Conservation (phyloP, 2,329 filamentous ascomycete genomes). For the Metarhizium anisopliae region DNA sequence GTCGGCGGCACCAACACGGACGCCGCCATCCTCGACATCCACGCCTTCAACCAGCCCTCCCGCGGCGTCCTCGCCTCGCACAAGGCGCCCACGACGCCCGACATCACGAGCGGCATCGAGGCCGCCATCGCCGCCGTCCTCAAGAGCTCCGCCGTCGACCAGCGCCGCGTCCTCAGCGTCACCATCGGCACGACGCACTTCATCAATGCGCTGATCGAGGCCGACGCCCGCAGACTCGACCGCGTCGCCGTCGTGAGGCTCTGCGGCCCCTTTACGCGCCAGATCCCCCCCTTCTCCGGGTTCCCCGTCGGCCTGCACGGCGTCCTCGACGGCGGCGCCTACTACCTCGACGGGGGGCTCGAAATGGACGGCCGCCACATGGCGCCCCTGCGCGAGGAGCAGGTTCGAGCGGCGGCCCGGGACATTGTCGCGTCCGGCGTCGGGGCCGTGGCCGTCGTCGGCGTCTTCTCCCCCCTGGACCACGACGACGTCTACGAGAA, state of each 20-base stretch:
- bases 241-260: conserved; percentile 37
- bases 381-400: conserved; percentile 23
- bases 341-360: conserved; percentile 35
- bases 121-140: conserved; percentile 35
- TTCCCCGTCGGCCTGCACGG: conserved; percentile 30
- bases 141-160: conserved; percentile 24
- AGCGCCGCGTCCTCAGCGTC: conserved; percentile 32
- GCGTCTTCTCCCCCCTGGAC: conserved; percentile 38
- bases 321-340: conserved; percentile 31
- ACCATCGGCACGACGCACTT: conserved; percentile 43
- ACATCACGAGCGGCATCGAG: conserved; percentile 41
- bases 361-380: conserved; percentile 41
- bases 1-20: conserved; percentile 34
- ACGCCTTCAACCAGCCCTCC: conserved; percentile 20
- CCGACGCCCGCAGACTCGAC: conserved; percentile 31
- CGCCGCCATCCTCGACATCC: conserved; percentile 34
- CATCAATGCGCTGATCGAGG: conserved; percentile 39
- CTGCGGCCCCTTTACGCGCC: conserved; percentile 33
- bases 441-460: conserved; percentile 30
- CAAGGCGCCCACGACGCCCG: conserved; percentile 40
- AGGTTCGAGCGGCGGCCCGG: conserved; percentile 25
- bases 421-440: conserved; percentile 27
- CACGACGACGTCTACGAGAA: conserved; percentile 31
- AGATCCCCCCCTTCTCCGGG: conserved; percentile 36
- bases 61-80: conserved; percentile 36